phyloP scores from a whole-genome alignment of 805 yeast species.

The Schwanniomyces sp. region DNA sequence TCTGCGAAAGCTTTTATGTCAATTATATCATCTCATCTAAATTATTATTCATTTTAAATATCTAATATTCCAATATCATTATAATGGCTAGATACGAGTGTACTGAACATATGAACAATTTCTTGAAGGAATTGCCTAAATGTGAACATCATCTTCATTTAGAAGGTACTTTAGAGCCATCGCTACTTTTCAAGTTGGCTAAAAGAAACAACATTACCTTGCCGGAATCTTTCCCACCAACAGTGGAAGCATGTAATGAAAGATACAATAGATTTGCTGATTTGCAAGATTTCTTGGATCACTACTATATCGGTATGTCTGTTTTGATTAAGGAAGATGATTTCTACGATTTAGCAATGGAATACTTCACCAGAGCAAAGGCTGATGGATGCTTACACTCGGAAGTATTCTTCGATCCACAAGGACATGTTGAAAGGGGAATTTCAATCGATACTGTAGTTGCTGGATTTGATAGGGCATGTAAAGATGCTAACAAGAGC shows the following conservation, averaged over 20 bases:
- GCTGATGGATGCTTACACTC: slow-evolving; percentile 65
- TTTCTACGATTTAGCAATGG: slow-evolving; percentile 76
- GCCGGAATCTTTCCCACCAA: slow-evolving; percentile 63
- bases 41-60: background rate
- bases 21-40: background rate
- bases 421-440: slow-evolving; percentile 74
- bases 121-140: slow-evolving; percentile 72
- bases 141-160: slow-evolving; percentile 86
- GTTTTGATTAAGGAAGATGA: slow-evolving; percentile 71
- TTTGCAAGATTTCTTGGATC: slow-evolving; percentile 75
- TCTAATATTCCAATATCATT: background rate
- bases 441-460: slow-evolving; percentile 60
- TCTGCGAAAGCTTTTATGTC: background rate
- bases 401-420: slow-evolving; percentile 83
- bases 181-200: slow-evolving; percentile 25
- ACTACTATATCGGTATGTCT: slow-evolving; percentile 78
- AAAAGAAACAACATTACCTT: slow-evolving; percentile 48
- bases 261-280: slow-evolving; percentile 64
- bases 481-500: slow-evolving; percentile 57
- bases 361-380: slow-evolving; percentile 60
- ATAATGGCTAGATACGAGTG: slow-evolving; percentile 11
- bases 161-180: slow-evolving; percentile 10
- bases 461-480: slow-evolving; percentile 66
- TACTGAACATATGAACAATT: slow-evolving; percentile 38
- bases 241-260: slow-evolving; percentile 55